phyloP scores from a whole-genome alignment of 2,329 filamentous ascomycete genomes.

The Hymenoscyphus fraxineus region DNA sequence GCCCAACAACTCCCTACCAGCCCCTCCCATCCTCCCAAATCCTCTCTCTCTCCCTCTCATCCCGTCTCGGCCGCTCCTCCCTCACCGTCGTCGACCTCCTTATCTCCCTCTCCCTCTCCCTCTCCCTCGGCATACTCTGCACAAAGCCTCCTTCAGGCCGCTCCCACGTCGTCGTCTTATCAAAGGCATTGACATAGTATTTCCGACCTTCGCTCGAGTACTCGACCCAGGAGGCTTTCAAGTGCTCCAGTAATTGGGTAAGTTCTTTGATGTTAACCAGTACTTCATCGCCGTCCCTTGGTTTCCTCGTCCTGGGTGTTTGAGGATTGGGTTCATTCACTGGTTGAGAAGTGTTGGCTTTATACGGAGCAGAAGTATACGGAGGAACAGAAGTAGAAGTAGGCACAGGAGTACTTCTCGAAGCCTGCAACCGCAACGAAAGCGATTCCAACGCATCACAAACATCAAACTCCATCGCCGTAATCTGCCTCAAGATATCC shows the following conservation, averaged over 20 bases:
- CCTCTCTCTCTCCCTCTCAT: constrained; percentile 5
- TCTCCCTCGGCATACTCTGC: constrained; percentile 1
- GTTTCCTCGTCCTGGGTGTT: constrained; percentile 1
- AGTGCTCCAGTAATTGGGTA: constrained; percentile 12
- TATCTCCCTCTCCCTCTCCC: constrained; percentile 1
- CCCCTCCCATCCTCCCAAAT: constrained; percentile 2
- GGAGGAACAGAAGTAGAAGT: neutral
- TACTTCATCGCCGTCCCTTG: constrained; percentile 13
- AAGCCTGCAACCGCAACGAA: constrained; percentile 10
- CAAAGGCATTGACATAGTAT: constrained; percentile 18
- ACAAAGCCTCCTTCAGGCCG: constrained; percentile 14
- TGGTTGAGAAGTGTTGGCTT: neutral
- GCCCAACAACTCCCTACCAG: neutral
- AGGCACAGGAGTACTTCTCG: neutral
- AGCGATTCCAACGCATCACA: constrained; percentile 10
- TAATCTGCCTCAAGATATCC: constrained; percentile 10
- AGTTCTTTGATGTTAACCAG: constrained; percentile 13
- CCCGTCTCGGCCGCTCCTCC: neutral
- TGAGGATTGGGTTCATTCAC: neutral
- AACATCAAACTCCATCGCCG: constrained; percentile 13
- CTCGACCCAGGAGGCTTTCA: constrained; percentile 19
- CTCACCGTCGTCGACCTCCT: constrained; percentile 5
- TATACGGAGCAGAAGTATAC: neutral
- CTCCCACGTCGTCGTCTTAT: constrained; percentile 16
- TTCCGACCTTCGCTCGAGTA: constrained; percentile 5